A percentile compares a stretch with the other conserved stretches of the same genome.
phyloP scores from a whole-genome alignment of 768 basidiomycete species.

The Naematelia encephala region DNA sequence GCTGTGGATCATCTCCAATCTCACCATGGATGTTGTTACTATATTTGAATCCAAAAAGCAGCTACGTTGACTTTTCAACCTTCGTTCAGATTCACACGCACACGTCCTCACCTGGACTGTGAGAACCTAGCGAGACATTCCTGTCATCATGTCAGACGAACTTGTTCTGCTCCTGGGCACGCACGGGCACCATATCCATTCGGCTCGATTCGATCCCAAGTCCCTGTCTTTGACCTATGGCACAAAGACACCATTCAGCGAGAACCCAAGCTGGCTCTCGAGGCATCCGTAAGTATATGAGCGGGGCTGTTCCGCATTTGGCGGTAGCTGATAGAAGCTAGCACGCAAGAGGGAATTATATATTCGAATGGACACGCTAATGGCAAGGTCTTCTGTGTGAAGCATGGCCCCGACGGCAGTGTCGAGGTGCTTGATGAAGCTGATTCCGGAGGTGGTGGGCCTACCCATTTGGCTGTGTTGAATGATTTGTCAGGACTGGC shows the following conservation, averaged over 20 bases:
- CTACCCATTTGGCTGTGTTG: slow-evolving; percentile 18
- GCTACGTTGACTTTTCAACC: too few species aligned
- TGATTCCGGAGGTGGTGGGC: slow-evolving; percentile 7
- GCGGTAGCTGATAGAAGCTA: neutral
- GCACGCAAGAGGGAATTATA: slow-evolving; percentile 10
- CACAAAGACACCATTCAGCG: neutral
- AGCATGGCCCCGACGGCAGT: neutral
- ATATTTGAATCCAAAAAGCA: too few species aligned
- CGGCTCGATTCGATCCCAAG: slow-evolving; percentile 18
- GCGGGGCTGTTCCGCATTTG: neutral
- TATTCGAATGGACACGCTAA: slow-evolving; percentile 18
- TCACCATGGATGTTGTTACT: too few species aligned
- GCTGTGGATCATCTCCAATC: too few species aligned
- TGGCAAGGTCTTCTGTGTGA: slow-evolving; percentile 12
- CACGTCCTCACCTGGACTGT: too few species aligned
- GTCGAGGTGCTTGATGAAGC: slow-evolving; percentile 16
- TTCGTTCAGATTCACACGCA: too few species aligned
- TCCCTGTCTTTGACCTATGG: neutral
- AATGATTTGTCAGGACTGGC: slow-evolving; percentile 3
- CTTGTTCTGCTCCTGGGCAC: slow-evolving; percentile 29
- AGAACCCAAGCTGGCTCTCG: slow-evolving; percentile 21
- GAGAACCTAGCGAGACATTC: too few species aligned
- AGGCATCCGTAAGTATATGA: slow-evolving; percentile 16
- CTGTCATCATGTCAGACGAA: neutral
- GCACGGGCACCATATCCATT: slow-evolving; percentile 20